Evolutionary conservation across 2,329 filamentous ascomycete species (phyloP).

Genomic region (Xylaria digitata): DNA sequence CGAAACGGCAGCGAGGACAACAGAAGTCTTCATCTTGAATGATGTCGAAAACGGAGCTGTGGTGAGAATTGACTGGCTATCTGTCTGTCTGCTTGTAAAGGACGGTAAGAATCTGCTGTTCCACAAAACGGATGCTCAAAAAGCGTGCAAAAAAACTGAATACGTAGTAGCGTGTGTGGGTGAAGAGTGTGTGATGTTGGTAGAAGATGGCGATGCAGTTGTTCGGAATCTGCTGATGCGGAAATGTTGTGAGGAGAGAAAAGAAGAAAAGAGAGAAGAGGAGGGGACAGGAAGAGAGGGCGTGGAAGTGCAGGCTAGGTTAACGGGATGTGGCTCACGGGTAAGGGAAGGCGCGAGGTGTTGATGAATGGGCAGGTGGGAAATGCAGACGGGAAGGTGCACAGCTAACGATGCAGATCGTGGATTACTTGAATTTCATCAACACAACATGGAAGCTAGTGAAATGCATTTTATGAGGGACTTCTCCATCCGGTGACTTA

Average conservation of each 20-base stretch:
- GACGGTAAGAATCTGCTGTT: constrained; percentile 48
- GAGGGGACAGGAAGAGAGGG: constrained; percentile 17
- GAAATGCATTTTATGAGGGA: neutral
- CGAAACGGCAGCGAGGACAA: constrained; percentile 57
- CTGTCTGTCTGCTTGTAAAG: constrained; percentile 36
- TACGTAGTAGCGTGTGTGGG: constrained; percentile 33
- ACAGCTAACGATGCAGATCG: neutral
- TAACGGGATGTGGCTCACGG: neutral
- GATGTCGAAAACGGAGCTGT: constrained; percentile 29
- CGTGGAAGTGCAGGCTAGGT: constrained; percentile 6
- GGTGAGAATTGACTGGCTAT: constrained; percentile 1
- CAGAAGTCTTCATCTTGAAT: constrained; percentile 63
- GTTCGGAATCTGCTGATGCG: constrained; percentile 41
- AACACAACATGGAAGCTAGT: neutral
- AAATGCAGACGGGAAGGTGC: constrained; percentile 26
- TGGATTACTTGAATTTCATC: neutral
- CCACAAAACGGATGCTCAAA: constrained; percentile 52
- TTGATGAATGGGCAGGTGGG: constrained; percentile 8
- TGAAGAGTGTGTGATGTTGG: constrained; percentile 43
- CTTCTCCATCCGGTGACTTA: constrained; percentile 1
- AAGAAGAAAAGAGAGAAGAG: constrained; percentile 31
- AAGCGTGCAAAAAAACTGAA: constrained; percentile 49
- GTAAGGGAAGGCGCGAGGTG: constrained; percentile 19
- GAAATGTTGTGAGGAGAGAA: constrained; percentile 37
- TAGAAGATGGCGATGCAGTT: constrained; percentile 44